Base-by-base conservation (phyloP, 2,329 filamentous ascomycete genomes). In the Colletotrichum acutatum region DNA sequence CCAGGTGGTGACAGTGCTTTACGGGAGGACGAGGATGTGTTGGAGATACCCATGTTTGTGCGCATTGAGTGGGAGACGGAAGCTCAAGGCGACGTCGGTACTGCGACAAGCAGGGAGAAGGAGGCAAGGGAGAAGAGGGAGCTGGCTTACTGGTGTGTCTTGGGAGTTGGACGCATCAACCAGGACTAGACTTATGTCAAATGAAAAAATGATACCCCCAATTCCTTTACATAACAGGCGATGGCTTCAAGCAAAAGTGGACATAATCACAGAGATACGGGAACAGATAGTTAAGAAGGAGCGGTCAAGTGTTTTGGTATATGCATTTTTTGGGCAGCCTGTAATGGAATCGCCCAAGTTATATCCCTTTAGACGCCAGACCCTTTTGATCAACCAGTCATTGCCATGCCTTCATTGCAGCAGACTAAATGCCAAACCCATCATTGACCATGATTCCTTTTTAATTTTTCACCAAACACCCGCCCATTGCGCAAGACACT, bases 21-120 rank as follows among this genome's bases (percentile, higher is more conserved):
- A 61, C 85, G 82, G 72, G 88, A 90, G 76, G 90, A 91, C 76
- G 90, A 92, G 78, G 90, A 92, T 66, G 80, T 91, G 66, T 74
- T 98, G 54, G 97, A 99, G 86, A 96, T 99, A 77, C 96, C 97
- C 67, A 92, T 99, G 78, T 97, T 97, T 85, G 94, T 99, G 74
- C 90, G 95, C 28, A 89, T 98, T 69, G 95, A 98, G 82, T 99
- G 95, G 92, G 96, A 95, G 82, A 88, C 90, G 4, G 93, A 95
- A 75, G 86, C 87, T 1, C 86, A 90, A 67, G 89, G 92, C 67
- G 90, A 94, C 72, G 90, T 91, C 9, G 92, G 90, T 14, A 86
- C 88, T 4, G 83, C 84, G 9, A 78, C 83, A 2, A 82, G 83
- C 46, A 87, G 82, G 79, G 89, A 88, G 76, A 91, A 88, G 81